Base-by-base conservation (phyloP, 208 protist species). In the Perkinsela sp. region DNA sequence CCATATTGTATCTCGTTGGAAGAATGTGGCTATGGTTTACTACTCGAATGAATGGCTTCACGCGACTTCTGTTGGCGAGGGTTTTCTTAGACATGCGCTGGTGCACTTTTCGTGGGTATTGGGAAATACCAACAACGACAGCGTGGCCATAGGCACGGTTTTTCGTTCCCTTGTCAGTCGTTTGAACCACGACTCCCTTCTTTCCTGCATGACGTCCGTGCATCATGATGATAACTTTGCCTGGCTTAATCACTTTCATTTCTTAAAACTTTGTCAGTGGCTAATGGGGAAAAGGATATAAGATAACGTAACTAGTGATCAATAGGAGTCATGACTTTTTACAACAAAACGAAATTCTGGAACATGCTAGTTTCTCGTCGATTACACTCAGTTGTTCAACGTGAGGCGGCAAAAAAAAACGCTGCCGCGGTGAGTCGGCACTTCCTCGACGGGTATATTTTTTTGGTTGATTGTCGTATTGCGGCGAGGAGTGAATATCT, bases 11-110 rank as follows among this genome's bases (percentile, higher is more conserved):
- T 75, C 94, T 83, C 67, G 94, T 97, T 68, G 94, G 93, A 83
- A 98, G 91, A 74, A 98, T 82, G 89, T 98, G 95, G 79, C 90
- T 93, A 90, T 94, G 93, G 90, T 98, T 98, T 80, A 96, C 80
- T 32, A 95, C 80, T 78, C 95, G 96, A 70, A 97, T 81, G 83
- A 97, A 97, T 75, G 94, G 86, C 73, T 82, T 88, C 48, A 98
- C 79, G 71, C 83, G 79, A 68, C 89, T 93, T 75, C 91, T 81
- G 76, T 89, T 85, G 31, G 80, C 71, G 67, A 96, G 90, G 32
- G 78, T 82, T 74, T 92, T 92, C 81, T 91, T 84, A 77, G 76
- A 83, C 94, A 97, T 98, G 32, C 78, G 75, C 72, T 86, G 90
- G 71, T 88, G 80, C 40, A 97, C 82, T 80, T 92, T 90, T 73